Evolutionary conservation across 345 rosid species (phyloP), one percentile per base, ranked within the genome.

Genomic region (Euclidium syriacum): DNA sequence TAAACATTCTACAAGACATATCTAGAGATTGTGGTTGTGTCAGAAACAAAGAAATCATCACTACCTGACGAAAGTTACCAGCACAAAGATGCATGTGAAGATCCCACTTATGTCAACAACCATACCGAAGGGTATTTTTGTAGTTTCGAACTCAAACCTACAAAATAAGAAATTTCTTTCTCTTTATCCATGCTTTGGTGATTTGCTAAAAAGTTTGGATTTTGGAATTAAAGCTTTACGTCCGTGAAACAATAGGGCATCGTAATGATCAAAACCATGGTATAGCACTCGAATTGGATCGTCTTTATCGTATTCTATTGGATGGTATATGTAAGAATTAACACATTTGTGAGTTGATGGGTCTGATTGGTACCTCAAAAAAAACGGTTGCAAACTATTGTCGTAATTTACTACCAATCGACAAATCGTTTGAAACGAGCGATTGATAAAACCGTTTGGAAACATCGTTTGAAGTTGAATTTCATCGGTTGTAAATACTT

Each of bases 241-340:
- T 10, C 51, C 66, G 7, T 50, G 66, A 33, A 83, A 74, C 68
- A 77, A 84, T 29, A 94, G 65, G 0, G 99, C 83, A 29, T 94
- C 99, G 29, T 94, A 94, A 67, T 90, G 99, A 51, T 97, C 92
- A 62, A 55, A 90, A 61, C 99, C 99, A 70, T 94, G 83, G 67
- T 94, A 94, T 4, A 94, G 70, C 43, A 90, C 85, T 63, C 80
- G 71, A 29, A 94, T 79, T 0, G 99, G 96, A 61, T 87, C 82
- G 26, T 85, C 91, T 55, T 73, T 76, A 39, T 95, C 87, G 10
- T 90, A 94, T 58, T 90, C 97, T 67, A n/a, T n/a, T n/a, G n/a
- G n/a, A n/a, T n/a, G n/a, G n/a, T n/a, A n/a, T n/a, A n/a, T n/a
- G n/a, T n/a, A n/a, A n/a, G n/a, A n/a, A n/a, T n/a, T n/a, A n/a